These are phyloP conservation scores for Gossypium thurberi DNA, from an alignment of 345 rosid genomes.

Conservation along the genomic window DNA sequence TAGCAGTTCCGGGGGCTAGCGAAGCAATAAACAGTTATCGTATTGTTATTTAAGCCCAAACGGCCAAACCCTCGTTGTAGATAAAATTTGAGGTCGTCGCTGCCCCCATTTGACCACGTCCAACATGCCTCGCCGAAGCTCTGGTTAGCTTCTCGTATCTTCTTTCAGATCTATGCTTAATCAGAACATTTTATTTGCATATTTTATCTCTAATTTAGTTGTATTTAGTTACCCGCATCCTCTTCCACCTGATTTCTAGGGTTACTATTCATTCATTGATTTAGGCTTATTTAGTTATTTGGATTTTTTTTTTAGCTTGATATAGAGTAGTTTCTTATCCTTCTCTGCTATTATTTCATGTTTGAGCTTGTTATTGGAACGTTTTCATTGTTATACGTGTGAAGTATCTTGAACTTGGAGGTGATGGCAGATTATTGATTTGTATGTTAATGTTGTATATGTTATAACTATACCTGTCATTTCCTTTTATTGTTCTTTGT, in stretches of 20 bases:
- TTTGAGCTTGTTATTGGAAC: neutral
- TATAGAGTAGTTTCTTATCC: neutral
- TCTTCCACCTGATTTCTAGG: neutral
- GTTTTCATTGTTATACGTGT: neutral
- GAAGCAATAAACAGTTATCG: too few species aligned
- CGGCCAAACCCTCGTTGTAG: too few species aligned
- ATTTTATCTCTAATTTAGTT: neutral
- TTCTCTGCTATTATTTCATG: neutral
- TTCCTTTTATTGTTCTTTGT: neutral
- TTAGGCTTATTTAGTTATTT: neutral
- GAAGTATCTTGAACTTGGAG: neutral
- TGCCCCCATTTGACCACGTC: neutral
- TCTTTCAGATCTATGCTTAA: neutral
- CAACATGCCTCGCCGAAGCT: constrained; percentile 61
- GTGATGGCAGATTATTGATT: neutral
- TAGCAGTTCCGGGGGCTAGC: too few species aligned
- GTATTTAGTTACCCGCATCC: neutral
- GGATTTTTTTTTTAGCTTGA: neutral
- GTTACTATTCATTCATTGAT: neutral
- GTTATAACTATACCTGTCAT: neutral
- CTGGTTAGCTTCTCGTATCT: constrained; percentile 34
- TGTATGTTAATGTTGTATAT: neutral
- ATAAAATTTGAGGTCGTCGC: neutral
- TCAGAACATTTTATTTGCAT: neutral
- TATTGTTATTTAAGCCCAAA: too few species aligned